Evolutionary conservation across 2,329 filamentous ascomycete genomes (phyloP).

Genomic region (Colletotrichum sp.): DNA sequence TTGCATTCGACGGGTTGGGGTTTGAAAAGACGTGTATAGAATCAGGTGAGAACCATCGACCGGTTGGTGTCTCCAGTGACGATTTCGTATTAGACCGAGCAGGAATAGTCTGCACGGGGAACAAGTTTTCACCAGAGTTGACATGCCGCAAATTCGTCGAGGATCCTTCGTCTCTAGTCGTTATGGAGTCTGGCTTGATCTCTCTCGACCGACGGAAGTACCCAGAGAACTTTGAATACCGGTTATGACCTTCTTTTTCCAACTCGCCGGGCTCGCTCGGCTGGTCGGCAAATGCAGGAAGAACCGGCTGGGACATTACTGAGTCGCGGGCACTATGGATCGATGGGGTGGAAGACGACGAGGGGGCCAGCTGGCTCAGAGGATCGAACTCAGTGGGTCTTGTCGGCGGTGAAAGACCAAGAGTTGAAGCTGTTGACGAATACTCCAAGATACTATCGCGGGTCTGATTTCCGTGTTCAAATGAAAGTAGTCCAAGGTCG

Average conservation of each 20-base stretch:
- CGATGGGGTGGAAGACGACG: background rate
- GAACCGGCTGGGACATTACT: background rate
- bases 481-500: background rate
- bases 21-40: background rate
- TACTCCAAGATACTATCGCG: background rate
- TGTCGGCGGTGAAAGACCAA: background rate
- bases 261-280: background rate
- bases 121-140: background rate
- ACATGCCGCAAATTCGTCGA: background rate
- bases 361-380: background rate
- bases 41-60: background rate
- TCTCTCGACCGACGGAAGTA: background rate
- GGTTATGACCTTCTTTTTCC: no score
- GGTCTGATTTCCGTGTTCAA: background rate
- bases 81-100: background rate
- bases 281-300: background rate
- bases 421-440: background rate
- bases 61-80: background rate
- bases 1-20: background rate
- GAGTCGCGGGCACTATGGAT: background rate
- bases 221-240: background rate
- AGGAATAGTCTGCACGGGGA: background rate
- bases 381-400: background rate
- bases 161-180: background rate
- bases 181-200: background rate